phyloP scores from a whole-genome alignment of 345 rosid species.

The Populus simonii region DNA sequence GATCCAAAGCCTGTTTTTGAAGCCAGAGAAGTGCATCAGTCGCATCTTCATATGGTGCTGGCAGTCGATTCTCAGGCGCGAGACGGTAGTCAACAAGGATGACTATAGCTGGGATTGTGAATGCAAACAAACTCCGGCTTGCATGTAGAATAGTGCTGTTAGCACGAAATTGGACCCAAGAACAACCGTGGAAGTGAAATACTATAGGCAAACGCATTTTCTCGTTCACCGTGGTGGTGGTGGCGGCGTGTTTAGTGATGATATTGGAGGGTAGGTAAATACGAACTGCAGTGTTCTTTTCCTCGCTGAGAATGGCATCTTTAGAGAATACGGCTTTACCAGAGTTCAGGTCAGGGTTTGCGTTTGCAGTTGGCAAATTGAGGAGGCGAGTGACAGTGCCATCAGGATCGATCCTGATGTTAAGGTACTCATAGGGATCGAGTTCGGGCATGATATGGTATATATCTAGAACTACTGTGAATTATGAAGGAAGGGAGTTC shows the following conservation, averaged over 20 bases:
- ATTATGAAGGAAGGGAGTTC: no score
- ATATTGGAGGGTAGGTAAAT: slow-evolving; percentile 28
- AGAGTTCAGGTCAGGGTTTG: slow-evolving; percentile 17
- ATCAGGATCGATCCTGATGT: slow-evolving; percentile 9
- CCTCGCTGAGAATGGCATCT: slow-evolving; percentile 30
- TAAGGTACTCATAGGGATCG: slow-evolving; percentile 27
- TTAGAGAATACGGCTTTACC: slow-evolving; percentile 31
- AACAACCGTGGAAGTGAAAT: slow-evolving; percentile 8
- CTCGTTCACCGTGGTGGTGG: not conserved
- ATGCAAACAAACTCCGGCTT: not conserved
- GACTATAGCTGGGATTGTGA: slow-evolving; percentile 2
- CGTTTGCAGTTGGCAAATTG: slow-evolving; percentile 6
- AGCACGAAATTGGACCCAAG: not conserved
- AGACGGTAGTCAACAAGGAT: slow-evolving; percentile 4
- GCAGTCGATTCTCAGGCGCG: slow-evolving; percentile 1
- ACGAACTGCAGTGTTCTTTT: slow-evolving; percentile 17
- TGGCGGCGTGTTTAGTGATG: no score
- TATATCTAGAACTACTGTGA: no score
- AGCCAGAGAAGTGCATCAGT: slow-evolving; percentile 5
- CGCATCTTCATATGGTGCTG: slow-evolving; percentile 8
- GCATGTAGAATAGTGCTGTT: not conserved
- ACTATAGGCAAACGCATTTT: not conserved
- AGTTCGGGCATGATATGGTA: not conserved
- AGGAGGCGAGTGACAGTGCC: slow-evolving; percentile 39
- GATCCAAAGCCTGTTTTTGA: slow-evolving; percentile 8